Evolutionary conservation across 345 rosid species (phyloP), one percentile per base, ranked within the genome.

Genomic region (Microthlaspi erraticum): DNA sequence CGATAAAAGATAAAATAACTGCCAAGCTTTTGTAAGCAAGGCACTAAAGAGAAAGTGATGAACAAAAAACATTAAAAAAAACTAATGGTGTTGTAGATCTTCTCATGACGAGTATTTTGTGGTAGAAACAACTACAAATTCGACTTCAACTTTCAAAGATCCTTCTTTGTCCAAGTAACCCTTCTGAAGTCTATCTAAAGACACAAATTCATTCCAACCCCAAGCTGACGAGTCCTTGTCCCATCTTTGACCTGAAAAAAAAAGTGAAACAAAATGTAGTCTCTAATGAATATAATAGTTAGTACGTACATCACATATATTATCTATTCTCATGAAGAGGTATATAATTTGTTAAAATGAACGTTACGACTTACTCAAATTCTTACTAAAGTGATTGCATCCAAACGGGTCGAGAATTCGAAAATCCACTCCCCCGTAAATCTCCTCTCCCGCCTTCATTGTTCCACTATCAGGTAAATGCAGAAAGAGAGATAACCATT

Each of bases 401-500:
- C 64, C 64, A 57, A 20, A 34, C n/a, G 73, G 73, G 54, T 68
- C 64, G 10, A 67, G 54, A 32, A 57, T 7, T 33, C 26, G 56
- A 2, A 68, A 0, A 13, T 55, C 0, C 5, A 1, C 45, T 8
- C 1, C 0, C 52, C 2, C 0, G 56, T 33, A 33, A n/a, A 56
- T 19, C 45, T 5, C 1, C 8, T 57, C 73, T 11, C 55, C 16
- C 2, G 5, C 14, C 34, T 68, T 45, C 12, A 45, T 4, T 55
- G 54, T 68, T 55, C 43, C 16, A 5, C 6, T 1, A 16, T 18
- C 16, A 8, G 20, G 44, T 32, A 53, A 11, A 18, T 5, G 0
- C 43, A 67, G 0, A 67, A 0, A 17, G 19, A 53, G 10, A 8
- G 71, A 26, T 42, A 68, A 9, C 5, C 0, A 31, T 31, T 42